Percentiles rank a stretch among this genome's conserved stretches.
Conservation (phyloP, 169 alveolate genomes). For the Plasmodium billcollinsi region DNA sequence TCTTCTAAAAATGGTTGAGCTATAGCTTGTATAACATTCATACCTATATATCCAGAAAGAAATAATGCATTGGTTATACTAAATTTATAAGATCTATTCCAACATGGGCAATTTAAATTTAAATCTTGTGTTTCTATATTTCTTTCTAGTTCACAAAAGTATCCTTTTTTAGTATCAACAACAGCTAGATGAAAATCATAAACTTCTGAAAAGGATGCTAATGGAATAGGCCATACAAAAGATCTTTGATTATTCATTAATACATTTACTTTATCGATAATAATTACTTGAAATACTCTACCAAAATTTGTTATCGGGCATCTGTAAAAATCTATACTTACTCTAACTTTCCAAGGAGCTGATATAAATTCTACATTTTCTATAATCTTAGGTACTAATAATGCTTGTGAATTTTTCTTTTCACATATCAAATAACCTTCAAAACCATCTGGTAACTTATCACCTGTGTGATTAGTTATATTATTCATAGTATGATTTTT, state of each 20-base stretch:
- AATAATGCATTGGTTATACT: background rate
- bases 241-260: constrained; percentile 26
- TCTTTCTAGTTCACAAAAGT: constrained; percentile 29
- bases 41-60: constrained; percentile 26
- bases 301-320: constrained; percentile 48
- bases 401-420: constrained; percentile 20
- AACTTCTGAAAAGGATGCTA: constrained; percentile 27
- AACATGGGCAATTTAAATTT: constrained; percentile 20
- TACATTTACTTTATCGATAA: constrained; percentile 31
- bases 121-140: background rate
- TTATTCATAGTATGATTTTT: background rate
- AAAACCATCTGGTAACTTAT: constrained; percentile 17
- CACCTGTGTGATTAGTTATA: background rate
- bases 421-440: constrained; percentile 57
- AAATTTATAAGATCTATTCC: constrained; percentile 21
- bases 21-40: constrained; percentile 1
- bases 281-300: constrained; percentile 31
- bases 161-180: constrained; percentile 17
- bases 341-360: constrained; percentile 66
- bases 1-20: constrained; percentile 6
- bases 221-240: constrained; percentile 58
- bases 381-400: constrained; percentile 29
- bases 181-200: constrained; percentile 55
- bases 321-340: constrained; percentile 19
- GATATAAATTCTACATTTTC: constrained; percentile 32